Percentiles rank a stretch among this genome's conserved stretches.
Conservation (phyloP, 345 rosid genomes). For the Erucastrum elatum region DNA sequence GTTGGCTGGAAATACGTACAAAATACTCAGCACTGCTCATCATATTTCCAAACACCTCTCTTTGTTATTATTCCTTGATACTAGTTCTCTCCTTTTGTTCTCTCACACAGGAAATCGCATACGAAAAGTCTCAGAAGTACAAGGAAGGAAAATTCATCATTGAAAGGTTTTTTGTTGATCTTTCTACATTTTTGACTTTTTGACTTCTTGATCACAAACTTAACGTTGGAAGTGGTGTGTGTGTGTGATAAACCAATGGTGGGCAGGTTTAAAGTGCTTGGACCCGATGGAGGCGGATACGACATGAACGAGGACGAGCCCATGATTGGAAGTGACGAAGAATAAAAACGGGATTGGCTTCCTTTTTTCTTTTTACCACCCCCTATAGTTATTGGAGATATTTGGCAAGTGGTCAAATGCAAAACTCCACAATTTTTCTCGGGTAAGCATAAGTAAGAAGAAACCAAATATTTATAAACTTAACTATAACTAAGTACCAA, state of each 20-base stretch:
- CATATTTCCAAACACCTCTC: conserved; percentile 9
- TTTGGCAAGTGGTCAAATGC: conserved; percentile 22
- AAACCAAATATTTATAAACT: conserved; percentile 11
- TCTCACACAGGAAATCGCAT: conserved; percentile 53
- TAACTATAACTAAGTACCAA: not conserved
- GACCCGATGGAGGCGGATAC: conserved; percentile 58
- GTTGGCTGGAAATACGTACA: conserved; percentile 90
- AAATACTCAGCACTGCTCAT: not conserved
- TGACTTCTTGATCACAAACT: not conserved
- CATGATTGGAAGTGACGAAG: conserved; percentile 53
- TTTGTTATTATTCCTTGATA: conserved; percentile 7
- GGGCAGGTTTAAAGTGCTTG: conserved; percentile 70
- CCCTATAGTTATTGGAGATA: not conserved
- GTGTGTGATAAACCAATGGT: not conserved
- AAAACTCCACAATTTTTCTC: conserved; percentile 7
- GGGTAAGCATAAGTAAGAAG: conserved; percentile 13
- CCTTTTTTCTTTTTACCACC: not conserved
- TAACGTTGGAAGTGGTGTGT: conserved; percentile 11
- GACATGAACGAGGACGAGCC: conserved; percentile 45
- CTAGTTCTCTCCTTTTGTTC: not conserved
- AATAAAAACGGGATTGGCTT: conserved; percentile 31
- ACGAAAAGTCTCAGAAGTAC: conserved; percentile 62
- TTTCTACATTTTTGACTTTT: not conserved
- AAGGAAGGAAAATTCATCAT: conserved; percentile 82
- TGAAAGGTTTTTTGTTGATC: conserved; percentile 49